Base-by-base conservation (phyloP, 1,139 yeast species). In the Taiozyma onychis region DNA sequence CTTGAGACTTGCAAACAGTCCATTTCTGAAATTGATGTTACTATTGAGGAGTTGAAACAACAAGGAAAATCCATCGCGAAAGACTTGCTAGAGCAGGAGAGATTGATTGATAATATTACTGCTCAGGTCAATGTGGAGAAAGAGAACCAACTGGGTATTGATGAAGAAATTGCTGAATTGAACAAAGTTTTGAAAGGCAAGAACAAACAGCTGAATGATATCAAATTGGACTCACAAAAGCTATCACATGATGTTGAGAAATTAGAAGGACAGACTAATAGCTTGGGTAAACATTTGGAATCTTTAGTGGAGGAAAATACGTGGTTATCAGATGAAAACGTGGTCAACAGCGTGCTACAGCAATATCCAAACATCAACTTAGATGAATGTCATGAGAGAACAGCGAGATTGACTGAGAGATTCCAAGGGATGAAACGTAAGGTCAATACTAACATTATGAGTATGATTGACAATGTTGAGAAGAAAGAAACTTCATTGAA, bases 401-500 rank as follows among this genome's bases (percentile, higher is more conserved):
- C 83, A 46, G 71, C 69, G 13, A 75, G 77, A 42, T 75, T 89
- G 55, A 73, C 77, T 44, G 88, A 80, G 32, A 77, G 83, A 54
- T 83, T 83, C 61, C 78, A 80, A 54, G 81, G 81, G n/a, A 83
- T 91, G 87, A 85, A 81, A 70, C 76, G 91, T 53, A 87, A 84
- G 58, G 96, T 93, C 32, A 91, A 91, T 62, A 78, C 88, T 13
- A 87, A 90, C 62, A 93, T 93, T 55, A 88, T 91, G 91, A 83
- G 85, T 60, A 88, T 90, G 89, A 89, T 95, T 58, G 98, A 91
- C 61, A 88, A 85, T 57, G 96, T 90, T 22, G 97, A 91, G 65
- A 88, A 86, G 74, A 89, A 90, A 64, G 98, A 91, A 65, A 69
- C 76, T 2, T 77, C 93, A 9, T 75, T 95, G 60, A 84, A 81